Percentiles rank a stretch among this genome's conserved stretches.
Evolutionary conservation across 352 stramenopile genomes (phyloP).

Genomic region (Pythium apleroticum): DNA sequence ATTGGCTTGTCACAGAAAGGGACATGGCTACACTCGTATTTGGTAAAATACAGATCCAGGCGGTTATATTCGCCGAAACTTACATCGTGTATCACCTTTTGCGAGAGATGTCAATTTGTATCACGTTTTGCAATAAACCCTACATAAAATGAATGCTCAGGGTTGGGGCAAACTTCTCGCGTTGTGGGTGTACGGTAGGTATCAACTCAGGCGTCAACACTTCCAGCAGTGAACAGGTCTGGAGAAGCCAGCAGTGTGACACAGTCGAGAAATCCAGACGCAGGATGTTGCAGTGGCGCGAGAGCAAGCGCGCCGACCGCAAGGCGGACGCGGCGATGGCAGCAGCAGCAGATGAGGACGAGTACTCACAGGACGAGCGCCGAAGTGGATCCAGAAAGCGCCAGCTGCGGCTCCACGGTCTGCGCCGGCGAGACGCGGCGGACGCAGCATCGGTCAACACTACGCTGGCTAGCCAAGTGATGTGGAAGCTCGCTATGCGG

Average conservation of each 20-base stretch:
- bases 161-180: too few species aligned
- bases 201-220: background rate
- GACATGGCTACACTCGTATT: too few species aligned
- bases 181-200: too few species aligned
- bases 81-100: too few species aligned
- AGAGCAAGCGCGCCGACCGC: background rate
- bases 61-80: too few species aligned
- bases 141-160: too few species aligned
- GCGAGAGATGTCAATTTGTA: too few species aligned
- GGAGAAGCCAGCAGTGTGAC: background rate
- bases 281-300: background rate
- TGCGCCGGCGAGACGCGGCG: background rate
- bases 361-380: background rate
- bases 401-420: slow-evolving; percentile 1
- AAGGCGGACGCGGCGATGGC: background rate
- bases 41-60: too few species aligned
- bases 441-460: slow-evolving; percentile 1
- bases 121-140: too few species aligned
- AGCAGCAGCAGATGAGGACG: background rate
- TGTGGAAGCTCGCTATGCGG: slow-evolving; percentile 63
- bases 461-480: slow-evolving; percentile 46
- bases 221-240: background rate
- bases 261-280: background rate
- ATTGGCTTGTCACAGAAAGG: too few species aligned
- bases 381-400: background rate